phyloP scores from a whole-genome alignment of 2,329 filamentous ascomycete species.

The Trichophyton verrucosum region DNA sequence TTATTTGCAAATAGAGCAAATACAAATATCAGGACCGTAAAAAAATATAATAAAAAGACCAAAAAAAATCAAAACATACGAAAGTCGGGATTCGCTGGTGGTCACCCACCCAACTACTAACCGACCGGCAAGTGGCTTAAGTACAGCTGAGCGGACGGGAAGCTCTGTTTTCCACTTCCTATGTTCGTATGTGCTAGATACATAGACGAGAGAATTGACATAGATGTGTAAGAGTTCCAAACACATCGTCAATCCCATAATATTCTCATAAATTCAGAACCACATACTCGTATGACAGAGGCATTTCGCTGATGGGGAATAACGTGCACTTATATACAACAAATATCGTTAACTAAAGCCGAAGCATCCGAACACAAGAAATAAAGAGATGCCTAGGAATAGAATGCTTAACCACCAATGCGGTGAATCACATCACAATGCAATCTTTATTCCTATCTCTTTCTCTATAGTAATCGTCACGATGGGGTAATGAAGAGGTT shows the following conservation, averaged over 20 bases:
- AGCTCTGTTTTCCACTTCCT: too few species aligned
- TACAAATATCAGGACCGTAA: background rate
- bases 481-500: conserved; percentile 7
- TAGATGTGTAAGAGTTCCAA: background rate
- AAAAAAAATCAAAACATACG: background rate
- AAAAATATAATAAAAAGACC: background rate
- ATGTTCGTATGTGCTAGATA: too few species aligned
- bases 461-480: conserved; percentile 18
- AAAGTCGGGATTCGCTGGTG: background rate
- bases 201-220: too few species aligned
- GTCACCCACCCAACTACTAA: background rate
- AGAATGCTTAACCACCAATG: background rate
- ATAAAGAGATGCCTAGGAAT: background rate
- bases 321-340: background rate
- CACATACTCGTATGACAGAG: background rate
- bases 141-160: too few species aligned
- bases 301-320: background rate
- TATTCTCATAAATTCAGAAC: background rate
- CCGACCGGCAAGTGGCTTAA: background rate
- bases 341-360: background rate
- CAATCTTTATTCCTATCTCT: conserved; percentile 8
- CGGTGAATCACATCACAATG: conserved; percentile 3
- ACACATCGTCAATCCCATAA: background rate
- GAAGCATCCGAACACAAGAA: background rate
- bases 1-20: too few species aligned